Evolutionary conservation across 371 early-diverging fungal genomes (phyloP).

Genomic region (Apophysomyces ossiformis): DNA sequence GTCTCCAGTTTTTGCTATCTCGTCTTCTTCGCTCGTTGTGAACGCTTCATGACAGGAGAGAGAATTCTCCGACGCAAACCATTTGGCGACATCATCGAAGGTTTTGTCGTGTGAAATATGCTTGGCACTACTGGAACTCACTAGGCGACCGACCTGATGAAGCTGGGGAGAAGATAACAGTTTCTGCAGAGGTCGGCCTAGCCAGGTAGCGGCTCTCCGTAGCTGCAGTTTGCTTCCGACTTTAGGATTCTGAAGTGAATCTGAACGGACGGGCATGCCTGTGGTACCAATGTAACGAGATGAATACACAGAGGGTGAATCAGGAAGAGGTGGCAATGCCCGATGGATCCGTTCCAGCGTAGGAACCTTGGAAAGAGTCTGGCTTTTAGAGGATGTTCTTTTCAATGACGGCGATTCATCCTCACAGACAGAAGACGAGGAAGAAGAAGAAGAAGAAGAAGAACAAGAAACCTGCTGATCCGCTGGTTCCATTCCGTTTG

Average conservation of each 20-base stretch:
- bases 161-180: conserved; percentile 8
- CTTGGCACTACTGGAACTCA: background rate
- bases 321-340: conserved; percentile 3
- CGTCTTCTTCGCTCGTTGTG: background rate
- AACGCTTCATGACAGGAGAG: background rate
- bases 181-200: conserved; percentile 15
- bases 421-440: too few relatives aligned
- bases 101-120: background rate
- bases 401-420: too few relatives aligned
- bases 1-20: background rate
- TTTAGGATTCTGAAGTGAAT: background rate
- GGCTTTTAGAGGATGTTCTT: background rate
- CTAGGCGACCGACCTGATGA: background rate
- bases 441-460: too few relatives aligned
- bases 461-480: too few relatives aligned
- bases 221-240: background rate
- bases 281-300: too few relatives aligned
- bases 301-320: background rate
- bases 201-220: conserved; percentile 18
- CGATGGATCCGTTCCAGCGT: background rate
- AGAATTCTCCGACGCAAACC: background rate
- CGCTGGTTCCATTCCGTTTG: background rate
- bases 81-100: conserved; percentile 7
- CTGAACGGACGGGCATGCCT: background rate
- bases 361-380: background rate